Evolutionary conservation across 75 land plant genomes (phyloP).

Genomic region (Pinus taeda): DNA sequence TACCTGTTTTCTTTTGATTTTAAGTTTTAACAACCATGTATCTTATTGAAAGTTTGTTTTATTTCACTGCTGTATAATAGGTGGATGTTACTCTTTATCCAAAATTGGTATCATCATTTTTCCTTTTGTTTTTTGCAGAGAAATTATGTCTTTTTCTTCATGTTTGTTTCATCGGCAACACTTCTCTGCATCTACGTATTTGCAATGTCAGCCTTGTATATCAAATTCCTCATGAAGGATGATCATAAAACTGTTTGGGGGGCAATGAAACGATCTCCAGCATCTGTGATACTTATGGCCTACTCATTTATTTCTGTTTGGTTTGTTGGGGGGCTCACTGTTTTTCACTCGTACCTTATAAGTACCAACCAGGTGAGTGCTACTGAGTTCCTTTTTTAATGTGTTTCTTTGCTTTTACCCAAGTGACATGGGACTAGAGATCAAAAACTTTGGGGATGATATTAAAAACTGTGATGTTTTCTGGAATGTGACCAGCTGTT

Average conservation of each 20-base stretch:
- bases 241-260: slow-evolving; percentile 64
- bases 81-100: no score
- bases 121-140: slow-evolving; percentile 48
- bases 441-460: neutral
- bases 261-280: slow-evolving; percentile 76
- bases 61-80: no score
- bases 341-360: slow-evolving; percentile 80
- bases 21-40: no score
- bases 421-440: neutral
- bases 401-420: neutral
- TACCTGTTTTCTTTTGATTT: no score
- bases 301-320: slow-evolving; percentile 74
- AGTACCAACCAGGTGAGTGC: slow-evolving; percentile 70
- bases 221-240: slow-evolving; percentile 75
- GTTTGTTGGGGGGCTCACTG: slow-evolving; percentile 93
- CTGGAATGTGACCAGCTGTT: neutral
- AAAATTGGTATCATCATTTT: neutral
- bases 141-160: slow-evolving; percentile 78
- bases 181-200: slow-evolving; percentile 80
- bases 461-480: neutral
- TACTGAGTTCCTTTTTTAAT: neutral
- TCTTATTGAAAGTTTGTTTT: no score
- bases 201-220: slow-evolving; percentile 71
- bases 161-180: slow-evolving; percentile 72
- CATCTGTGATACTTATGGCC: slow-evolving; percentile 66